These are phyloP conservation scores for Monocercomonoides exilis DNA, from an alignment of 78 protist species.

Conservation along the genomic window DNA sequence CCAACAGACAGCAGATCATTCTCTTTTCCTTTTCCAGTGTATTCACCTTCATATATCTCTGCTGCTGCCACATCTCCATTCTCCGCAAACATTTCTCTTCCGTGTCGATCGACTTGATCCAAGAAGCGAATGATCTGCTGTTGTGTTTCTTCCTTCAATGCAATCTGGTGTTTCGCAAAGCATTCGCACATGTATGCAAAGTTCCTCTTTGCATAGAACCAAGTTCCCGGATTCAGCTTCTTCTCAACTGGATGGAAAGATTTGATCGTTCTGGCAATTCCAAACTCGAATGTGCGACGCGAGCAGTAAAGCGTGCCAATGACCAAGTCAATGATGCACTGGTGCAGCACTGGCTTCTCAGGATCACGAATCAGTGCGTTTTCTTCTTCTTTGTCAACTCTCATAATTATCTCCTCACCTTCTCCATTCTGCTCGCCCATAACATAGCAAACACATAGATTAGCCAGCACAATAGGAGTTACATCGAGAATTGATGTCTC, in stretches of 20 bases:
- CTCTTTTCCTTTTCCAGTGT: not conserved
- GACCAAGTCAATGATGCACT: conserved; percentile 68
- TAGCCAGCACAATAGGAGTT: conserved; percentile 63
- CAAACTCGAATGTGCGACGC: conserved; percentile 59
- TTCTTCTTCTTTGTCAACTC: conserved; percentile 59
- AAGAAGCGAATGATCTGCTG: conserved; percentile 50
- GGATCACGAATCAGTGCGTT: conserved; percentile 21
- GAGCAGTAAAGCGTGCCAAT: conserved; percentile 77
- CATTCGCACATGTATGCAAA: conserved; percentile 45
- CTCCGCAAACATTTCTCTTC: conserved; percentile 37
- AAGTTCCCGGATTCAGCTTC: conserved; percentile 48
- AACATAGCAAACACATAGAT: conserved; percentile 63
- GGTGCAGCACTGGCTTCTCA: conserved; percentile 42
- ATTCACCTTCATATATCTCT: not conserved
- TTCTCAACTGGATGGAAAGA: conserved; percentile 52
- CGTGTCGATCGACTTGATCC: conserved; percentile 43
- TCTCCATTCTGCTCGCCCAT: conserved; percentile 52
- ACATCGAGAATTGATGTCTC: conserved; percentile 38
- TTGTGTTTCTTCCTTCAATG: conserved; percentile 35
- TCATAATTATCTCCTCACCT: conserved; percentile 59
- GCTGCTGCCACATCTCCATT: not conserved
- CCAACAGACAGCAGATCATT: no score
- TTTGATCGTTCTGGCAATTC: conserved; percentile 57
- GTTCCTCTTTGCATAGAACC: conserved; percentile 70
- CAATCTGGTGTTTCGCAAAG: conserved; percentile 66